Evolutionary conservation across 2,329 filamentous ascomycete species (phyloP).

Genomic region (Tolypocladium guangdongense): DNA sequence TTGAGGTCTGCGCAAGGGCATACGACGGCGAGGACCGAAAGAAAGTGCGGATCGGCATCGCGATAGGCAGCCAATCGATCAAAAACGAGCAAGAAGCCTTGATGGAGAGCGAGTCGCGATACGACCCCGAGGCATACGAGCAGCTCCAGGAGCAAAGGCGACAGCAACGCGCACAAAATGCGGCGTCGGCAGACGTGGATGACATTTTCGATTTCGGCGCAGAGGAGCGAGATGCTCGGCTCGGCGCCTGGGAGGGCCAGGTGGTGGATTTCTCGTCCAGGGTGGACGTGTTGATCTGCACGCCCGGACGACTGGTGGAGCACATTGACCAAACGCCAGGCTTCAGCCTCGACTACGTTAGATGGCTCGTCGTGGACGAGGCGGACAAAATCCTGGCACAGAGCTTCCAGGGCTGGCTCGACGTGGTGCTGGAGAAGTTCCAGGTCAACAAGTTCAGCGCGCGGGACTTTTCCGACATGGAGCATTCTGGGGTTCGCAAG

Average conservation of each 20-base stretch:
- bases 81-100: slow-evolving; percentile 46
- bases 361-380: slow-evolving; percentile 89
- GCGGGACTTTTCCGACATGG: slow-evolving; percentile 42
- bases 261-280: slow-evolving; percentile 57
- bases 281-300: slow-evolving; percentile 83
- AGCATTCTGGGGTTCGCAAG: slow-evolving; percentile 55
- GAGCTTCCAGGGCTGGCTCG: slow-evolving; percentile 86
- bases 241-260: slow-evolving; percentile 32
- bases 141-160: slow-evolving; percentile 13
- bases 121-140: slow-evolving; percentile 49
- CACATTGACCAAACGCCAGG: slow-evolving; percentile 77
- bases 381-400: slow-evolving; percentile 86
- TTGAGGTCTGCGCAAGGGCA: slow-evolving; percentile 59
- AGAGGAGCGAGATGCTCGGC: slow-evolving; percentile 15
- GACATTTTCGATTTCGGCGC: slow-evolving; percentile 9
- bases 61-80: slow-evolving; percentile 71
- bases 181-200: slow-evolving; percentile 6
- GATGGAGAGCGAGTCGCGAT: slow-evolving; percentile 38
- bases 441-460: slow-evolving; percentile 36
- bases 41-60: slow-evolving; percentile 66
- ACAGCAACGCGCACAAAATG: slow-evolving; percentile 2
- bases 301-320: slow-evolving; percentile 83
- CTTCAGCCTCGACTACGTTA: slow-evolving; percentile 65
- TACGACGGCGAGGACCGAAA: slow-evolving; percentile 47
- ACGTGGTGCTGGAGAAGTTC: slow-evolving; percentile 55